Conservation (phyloP, 495 filamentous ascomycete genomes). For the Penicillium fimorum region DNA sequence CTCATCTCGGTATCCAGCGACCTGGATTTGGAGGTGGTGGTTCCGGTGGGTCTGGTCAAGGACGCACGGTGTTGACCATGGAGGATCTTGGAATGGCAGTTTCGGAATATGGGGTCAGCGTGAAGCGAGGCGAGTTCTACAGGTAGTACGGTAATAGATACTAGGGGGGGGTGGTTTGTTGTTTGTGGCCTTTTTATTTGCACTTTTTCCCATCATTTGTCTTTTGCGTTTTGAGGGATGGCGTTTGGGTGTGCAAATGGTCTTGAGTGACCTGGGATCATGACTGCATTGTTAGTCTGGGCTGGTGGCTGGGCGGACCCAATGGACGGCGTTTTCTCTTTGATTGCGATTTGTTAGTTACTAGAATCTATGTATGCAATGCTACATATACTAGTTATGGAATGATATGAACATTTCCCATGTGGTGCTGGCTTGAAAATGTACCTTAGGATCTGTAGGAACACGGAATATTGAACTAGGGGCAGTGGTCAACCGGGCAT, state of each 20-base stretch:
- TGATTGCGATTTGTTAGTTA: background rate
- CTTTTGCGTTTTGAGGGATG: conserved; percentile 3
- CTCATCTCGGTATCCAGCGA: conserved; percentile 80
- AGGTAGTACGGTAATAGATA: conserved; percentile 49
- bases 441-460: background rate
- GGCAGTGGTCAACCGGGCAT: background rate
- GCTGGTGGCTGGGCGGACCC: conserved; percentile 16
- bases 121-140: conserved; percentile 97
- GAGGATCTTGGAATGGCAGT: conserved; percentile 98
- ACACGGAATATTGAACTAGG: background rate
- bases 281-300: conserved; percentile 9
- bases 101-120: conserved; percentile 93
- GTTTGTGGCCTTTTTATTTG: conserved; percentile 4
- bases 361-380: background rate
- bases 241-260: conserved; percentile 24
- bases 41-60: conserved; percentile 78
- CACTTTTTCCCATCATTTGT: conserved; percentile 8
- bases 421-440: background rate
- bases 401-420: background rate
- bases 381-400: conserved; percentile 4
- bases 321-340: conserved; percentile 24
- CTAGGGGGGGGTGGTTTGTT: background rate
- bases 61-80: conserved; percentile 95
- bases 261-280: conserved; percentile 7
- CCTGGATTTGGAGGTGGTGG: conserved; percentile 93